Base-by-base conservation (phyloP, 768 basidiomycete species). In the Kwoniella botswanensis region DNA sequence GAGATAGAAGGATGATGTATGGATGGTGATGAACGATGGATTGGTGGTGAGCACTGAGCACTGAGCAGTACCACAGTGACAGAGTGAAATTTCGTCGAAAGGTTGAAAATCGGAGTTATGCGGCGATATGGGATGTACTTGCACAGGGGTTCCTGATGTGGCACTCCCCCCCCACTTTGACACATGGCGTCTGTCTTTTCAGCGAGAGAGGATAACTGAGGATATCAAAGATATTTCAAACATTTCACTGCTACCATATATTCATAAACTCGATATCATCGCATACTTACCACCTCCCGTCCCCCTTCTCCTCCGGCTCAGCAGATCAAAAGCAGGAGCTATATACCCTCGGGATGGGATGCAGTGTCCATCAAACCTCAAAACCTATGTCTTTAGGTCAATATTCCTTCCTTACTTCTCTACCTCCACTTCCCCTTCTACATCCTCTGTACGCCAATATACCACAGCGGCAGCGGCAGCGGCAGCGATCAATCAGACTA, bases 371-470 rank as follows among this genome's bases (percentile, higher is more conserved):
- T 18, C 63, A 54, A 54, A 24, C 63, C 22, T 42, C 29, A 54
- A 24, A 35, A 26, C 52, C 35, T 66, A 43, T 43, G 65, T 66
- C 10, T 58, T 66, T 15, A 54, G 65, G 55, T 66, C 65, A 12
- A 72, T 79, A 61, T 72, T 79, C 58, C 65, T 76, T 43, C 78
- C 78, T 18, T 73, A 76, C 53, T 59, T 76, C 11, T 59, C 57
- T 15, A 59, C 57, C 60, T 58, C 26, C 21, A 15, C 53, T 54
- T 35, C 24, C 61, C 11, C 54, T 50, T 50, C 46, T 18, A 2
- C 35, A 3, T 59, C 18, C 22, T 13, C 13, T 24, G 29, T 10
- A 41, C 22, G 15, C 22, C 26, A 41, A 41, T 18, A 22, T 1
- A 41, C n/a, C 7, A 26, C 17, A 13, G 29, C 57, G 15, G 29